phyloP scores from a whole-genome alignment of 31 red algal species.

The Endocladia muricata region DNA sequence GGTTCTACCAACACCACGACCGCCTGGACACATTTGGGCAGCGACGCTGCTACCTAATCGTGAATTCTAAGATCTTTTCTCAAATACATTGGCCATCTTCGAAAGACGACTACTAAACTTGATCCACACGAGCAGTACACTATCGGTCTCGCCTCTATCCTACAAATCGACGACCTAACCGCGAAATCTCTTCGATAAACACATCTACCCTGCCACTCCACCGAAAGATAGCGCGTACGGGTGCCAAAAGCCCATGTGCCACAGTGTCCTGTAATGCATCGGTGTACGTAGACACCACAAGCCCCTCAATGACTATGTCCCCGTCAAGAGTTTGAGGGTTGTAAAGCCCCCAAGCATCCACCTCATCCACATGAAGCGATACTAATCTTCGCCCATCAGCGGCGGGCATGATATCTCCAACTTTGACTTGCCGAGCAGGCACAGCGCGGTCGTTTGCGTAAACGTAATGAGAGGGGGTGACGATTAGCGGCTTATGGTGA shows the following conservation, averaged over 20 bases:
- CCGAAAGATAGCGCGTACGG: constrained; percentile 22
- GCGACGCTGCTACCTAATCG: too few species aligned
- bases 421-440: constrained; percentile 3
- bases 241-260: constrained; percentile 43
- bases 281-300: constrained; percentile 36
- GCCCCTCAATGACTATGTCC: constrained; percentile 50
- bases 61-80: too few species aligned
- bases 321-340: constrained; percentile 46
- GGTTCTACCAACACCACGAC: too few species aligned
- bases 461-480: constrained; percentile 6
- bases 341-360: constrained; percentile 16
- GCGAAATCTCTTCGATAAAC: too few species aligned
- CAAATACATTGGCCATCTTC: too few species aligned
- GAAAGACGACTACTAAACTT: too few species aligned
- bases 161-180: too few species aligned
- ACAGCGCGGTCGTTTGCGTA: constrained; percentile 6
- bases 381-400: background rate
- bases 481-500: background rate
- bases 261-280: background rate
- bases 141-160: too few species aligned
- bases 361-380: background rate
- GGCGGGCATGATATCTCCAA: constrained; percentile 3
- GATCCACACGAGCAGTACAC: too few species aligned
- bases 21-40: too few species aligned
- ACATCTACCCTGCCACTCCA: background rate